Conservation (phyloP, 768 basidiomycete species). For the Macrolepiota albuminosa region DNA sequence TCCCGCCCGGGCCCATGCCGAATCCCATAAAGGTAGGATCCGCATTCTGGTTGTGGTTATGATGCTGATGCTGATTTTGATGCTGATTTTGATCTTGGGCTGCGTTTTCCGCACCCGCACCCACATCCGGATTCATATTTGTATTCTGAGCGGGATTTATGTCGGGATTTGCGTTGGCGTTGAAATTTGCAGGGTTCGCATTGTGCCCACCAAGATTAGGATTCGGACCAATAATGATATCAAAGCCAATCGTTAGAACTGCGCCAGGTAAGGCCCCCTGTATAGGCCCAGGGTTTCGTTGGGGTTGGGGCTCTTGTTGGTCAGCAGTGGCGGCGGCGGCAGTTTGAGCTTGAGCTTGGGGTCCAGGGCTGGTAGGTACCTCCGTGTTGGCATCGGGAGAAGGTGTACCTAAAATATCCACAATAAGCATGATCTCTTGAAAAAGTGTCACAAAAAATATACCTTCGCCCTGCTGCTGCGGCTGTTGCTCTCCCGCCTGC, state of each 20-base stretch:
- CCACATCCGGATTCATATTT: not conserved
- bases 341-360: not conserved
- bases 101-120: not conserved
- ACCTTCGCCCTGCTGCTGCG: not conserved
- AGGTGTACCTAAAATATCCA: not conserved
- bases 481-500: not conserved
- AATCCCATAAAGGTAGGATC: not conserved
- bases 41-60: not conserved
- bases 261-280: not conserved
- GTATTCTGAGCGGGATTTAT: not conserved
- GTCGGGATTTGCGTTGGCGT: not conserved
- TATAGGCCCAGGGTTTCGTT: not conserved
- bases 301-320: not conserved
- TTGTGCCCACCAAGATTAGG: not conserved
- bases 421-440: not conserved
- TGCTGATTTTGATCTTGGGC: not conserved
- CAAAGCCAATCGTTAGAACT: conserved; percentile 3
- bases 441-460: not conserved
- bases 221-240: conserved; percentile 4
- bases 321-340: not conserved
- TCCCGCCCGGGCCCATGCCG: not conserved
- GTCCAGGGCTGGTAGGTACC: not conserved
- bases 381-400: not conserved
- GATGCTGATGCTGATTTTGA: not conserved
- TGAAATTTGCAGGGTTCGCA: not conserved